These are phyloP conservation scores for Corrigiola litoralis DNA, from an alignment of 179 eudicot genomes.

Conservation along the genomic window DNA sequence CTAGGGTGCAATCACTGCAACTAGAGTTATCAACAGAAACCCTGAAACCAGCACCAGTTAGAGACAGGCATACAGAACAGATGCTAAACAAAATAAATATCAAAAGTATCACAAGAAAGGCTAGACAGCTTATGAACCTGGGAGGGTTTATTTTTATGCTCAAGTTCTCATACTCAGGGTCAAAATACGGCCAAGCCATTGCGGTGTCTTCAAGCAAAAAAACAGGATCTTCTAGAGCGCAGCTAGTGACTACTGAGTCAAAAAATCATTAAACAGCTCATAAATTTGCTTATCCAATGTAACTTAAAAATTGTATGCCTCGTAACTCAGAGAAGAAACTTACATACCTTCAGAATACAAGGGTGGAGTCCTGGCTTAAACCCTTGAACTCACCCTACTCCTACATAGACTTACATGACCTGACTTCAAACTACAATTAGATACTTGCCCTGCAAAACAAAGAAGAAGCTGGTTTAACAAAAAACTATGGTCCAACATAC, in stretches of 20 bases:
- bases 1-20: constrained; percentile 70
- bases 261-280: not conserved
- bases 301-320: not conserved
- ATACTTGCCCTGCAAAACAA: constrained; percentile 12
- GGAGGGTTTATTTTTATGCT: constrained; percentile 82
- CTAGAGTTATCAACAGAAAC: constrained; percentile 71
- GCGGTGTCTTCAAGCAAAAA: not conserved
- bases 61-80: not conserved
- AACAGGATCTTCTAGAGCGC: constrained; percentile 6
- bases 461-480: not conserved
- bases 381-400: constrained; percentile 33
- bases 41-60: constrained; percentile 40
- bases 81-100: not conserved
- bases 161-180: constrained; percentile 73
- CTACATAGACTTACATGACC: constrained; percentile 19
- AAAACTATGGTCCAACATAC: not conserved
- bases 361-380: constrained; percentile 30
- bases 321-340: not conserved
- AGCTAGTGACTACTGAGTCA: constrained; percentile 6
- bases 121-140: constrained; percentile 35
- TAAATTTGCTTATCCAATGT: not conserved
- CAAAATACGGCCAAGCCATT: constrained; percentile 66
- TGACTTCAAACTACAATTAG: not conserved
- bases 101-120: not conserved
- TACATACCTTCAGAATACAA: constrained; percentile 13